Conservation (phyloP, 164 flowering plant genomes). For the Warburgia ugandensis region DNA sequence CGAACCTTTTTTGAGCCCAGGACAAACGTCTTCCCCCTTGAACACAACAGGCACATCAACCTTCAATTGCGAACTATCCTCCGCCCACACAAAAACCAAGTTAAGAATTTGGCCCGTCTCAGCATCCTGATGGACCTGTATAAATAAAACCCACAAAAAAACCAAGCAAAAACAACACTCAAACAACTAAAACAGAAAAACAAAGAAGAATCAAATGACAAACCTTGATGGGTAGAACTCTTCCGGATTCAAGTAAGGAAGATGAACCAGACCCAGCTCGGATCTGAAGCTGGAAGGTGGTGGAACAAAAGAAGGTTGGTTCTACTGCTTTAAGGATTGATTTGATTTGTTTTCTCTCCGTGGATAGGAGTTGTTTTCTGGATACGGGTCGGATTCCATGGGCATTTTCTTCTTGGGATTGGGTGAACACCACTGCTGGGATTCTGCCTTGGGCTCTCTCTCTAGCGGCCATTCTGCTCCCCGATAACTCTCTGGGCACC, state of each 20-base stretch:
- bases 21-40: constrained; percentile 69
- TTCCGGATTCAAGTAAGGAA: constrained; percentile 55
- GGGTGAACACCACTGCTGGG: constrained; percentile 74
- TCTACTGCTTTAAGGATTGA: constrained; percentile 45
- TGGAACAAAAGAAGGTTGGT: constrained; percentile 63
- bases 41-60: constrained; percentile 79
- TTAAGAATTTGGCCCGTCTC: constrained; percentile 61
- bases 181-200: background rate
- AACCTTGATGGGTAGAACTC: constrained; percentile 79
- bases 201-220: background rate
- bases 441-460: constrained; percentile 79
- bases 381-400: constrained; percentile 22
- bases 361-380: constrained; percentile 55
- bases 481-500: constrained; percentile 55
- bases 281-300: constrained; percentile 75
- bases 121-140: constrained; percentile 60
- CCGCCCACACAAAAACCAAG: constrained; percentile 85
- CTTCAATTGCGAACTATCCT: constrained; percentile 46
- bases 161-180: background rate
- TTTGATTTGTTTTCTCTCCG: constrained; percentile 70
- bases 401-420: constrained; percentile 14
- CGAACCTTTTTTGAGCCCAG: constrained; percentile 80
- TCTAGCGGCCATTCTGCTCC: constrained; percentile 38
- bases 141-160: background rate
- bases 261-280: constrained; percentile 88